phyloP scores from a whole-genome alignment of 768 basidiomycete genomes.

The Tricholoma saponaceum region DNA sequence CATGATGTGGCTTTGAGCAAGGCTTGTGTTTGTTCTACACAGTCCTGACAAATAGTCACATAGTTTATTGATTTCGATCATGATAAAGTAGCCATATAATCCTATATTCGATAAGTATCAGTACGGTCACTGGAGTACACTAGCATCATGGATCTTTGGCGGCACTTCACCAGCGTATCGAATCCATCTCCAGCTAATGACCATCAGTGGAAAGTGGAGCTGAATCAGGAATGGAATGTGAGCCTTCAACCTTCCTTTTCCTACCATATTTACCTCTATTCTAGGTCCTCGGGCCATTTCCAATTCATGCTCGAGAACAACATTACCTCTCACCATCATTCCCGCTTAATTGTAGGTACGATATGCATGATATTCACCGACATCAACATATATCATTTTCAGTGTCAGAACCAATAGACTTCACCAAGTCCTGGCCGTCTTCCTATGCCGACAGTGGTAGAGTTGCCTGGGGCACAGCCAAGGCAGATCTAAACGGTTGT shows the following conservation, averaged over 20 bases:
- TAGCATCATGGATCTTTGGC: neutral
- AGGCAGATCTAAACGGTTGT: conserved; percentile 37
- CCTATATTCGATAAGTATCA: too few species aligned
- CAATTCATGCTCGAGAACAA: conserved; percentile 80
- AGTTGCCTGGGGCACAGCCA: conserved; percentile 54
- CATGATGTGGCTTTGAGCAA: conserved; percentile 32
- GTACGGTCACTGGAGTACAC: too few species aligned
- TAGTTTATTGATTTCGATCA: too few species aligned
- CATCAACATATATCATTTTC: conserved; percentile 6
- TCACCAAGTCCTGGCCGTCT: conserved; percentile 53
- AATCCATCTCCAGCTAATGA: neutral
- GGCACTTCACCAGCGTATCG: neutral
- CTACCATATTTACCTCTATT: neutral
- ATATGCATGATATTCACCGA: neutral
- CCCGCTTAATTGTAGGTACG: conserved; percentile 55
- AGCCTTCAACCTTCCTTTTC: conserved; percentile 9
- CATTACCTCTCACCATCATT: conserved; percentile 77
- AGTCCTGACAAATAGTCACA: conserved; percentile 10
- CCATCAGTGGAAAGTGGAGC: conserved; percentile 14
- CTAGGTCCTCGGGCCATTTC: conserved; percentile 80
- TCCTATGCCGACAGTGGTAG: conserved; percentile 59
- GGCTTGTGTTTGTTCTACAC: conserved; percentile 4
- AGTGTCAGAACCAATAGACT: conserved; percentile 53
- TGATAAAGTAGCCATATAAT: too few species aligned
- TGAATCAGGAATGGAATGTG: conserved; percentile 36